Evolutionary conservation across 768 basidiomycete species (phyloP).

Genomic region (Pleurotus sapidus): DNA sequence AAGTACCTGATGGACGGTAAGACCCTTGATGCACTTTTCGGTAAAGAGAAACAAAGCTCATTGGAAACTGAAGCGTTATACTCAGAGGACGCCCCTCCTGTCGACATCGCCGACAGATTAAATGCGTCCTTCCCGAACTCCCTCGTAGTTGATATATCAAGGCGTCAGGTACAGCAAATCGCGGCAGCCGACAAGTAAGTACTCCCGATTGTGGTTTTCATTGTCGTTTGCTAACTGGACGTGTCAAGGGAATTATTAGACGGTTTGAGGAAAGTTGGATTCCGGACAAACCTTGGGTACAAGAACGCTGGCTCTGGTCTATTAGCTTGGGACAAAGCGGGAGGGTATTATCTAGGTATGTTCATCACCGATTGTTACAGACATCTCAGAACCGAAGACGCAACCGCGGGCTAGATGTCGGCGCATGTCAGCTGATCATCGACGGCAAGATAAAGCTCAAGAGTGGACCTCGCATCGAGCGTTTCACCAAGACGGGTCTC

Average conservation of each 20-base stretch:
- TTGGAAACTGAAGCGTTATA: constrained; percentile 28
- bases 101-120: constrained; percentile 49
- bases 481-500: constrained; percentile 41
- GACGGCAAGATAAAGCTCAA: constrained; percentile 75
- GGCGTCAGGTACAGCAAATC: constrained; percentile 18
- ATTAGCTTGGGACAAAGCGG: constrained; percentile 26
- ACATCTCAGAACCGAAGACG: no score
- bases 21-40: not conserved
- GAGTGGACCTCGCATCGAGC: constrained; percentile 47
- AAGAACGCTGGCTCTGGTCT: constrained; percentile 34
- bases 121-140: constrained; percentile 43
- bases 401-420: constrained; percentile 40
- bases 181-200: constrained; percentile 35
- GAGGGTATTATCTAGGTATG: constrained; percentile 51
- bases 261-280: constrained; percentile 39
- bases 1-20: constrained; percentile 22
- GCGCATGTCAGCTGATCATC: constrained; percentile 56
- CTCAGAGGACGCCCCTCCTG: constrained; percentile 43
- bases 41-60: no score
- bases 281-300: constrained; percentile 39
- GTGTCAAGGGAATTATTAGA: constrained; percentile 26
- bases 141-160: constrained; percentile 21
- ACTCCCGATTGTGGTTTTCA: not conserved
- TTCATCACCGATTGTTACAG: not conserved
- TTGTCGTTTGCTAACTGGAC: no score